phyloP scores from a whole-genome alignment of 176 grass and related monocot species.

The Aechmea fasciata region DNA sequence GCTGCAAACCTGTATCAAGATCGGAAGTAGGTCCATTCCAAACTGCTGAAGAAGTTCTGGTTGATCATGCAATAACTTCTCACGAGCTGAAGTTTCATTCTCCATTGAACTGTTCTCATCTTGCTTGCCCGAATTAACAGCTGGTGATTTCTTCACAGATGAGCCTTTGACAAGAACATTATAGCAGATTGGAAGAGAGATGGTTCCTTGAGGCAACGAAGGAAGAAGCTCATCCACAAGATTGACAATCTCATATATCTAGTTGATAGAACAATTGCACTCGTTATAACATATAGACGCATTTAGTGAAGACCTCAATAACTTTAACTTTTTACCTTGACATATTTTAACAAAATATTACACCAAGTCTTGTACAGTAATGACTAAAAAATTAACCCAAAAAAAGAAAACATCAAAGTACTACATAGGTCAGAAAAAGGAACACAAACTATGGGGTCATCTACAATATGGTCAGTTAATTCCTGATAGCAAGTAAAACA shows the following conservation, averaged over 20 bases:
- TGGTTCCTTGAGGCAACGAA: slow-evolving; percentile 55
- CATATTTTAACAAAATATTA: too few species aligned
- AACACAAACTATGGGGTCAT: too few species aligned
- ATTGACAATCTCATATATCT: slow-evolving; percentile 86
- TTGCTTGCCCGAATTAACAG: slow-evolving; percentile 36
- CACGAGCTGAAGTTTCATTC: slow-evolving; percentile 43
- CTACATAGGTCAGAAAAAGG: too few species aligned
- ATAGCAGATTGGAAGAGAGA: slow-evolving; percentile 50
- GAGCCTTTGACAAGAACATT: slow-evolving; percentile 41
- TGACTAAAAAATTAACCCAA: too few species aligned
- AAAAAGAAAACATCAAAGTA: too few species aligned
- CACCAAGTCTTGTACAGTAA: too few species aligned
- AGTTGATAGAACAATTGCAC: slow-evolving; percentile 14
- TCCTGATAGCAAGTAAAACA: too few species aligned
- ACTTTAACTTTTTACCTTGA: too few species aligned
- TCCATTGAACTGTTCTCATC: slow-evolving; percentile 26
- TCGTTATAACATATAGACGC: too few species aligned
- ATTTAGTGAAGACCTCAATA: too few species aligned
- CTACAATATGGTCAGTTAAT: too few species aligned
- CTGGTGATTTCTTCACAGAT: slow-evolving; percentile 34
- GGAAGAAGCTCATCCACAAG: slow-evolving; percentile 81
- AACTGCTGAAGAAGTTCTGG: slow-evolving; percentile 90
- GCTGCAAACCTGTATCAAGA: slow-evolving; percentile 52
- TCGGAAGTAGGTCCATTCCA: slow-evolving; percentile 74
- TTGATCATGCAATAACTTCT: slow-evolving; percentile 71